phyloP scores from a whole-genome alignment of 2,329 filamentous ascomycete genomes.

The Trichoderma atrobrunneum region DNA sequence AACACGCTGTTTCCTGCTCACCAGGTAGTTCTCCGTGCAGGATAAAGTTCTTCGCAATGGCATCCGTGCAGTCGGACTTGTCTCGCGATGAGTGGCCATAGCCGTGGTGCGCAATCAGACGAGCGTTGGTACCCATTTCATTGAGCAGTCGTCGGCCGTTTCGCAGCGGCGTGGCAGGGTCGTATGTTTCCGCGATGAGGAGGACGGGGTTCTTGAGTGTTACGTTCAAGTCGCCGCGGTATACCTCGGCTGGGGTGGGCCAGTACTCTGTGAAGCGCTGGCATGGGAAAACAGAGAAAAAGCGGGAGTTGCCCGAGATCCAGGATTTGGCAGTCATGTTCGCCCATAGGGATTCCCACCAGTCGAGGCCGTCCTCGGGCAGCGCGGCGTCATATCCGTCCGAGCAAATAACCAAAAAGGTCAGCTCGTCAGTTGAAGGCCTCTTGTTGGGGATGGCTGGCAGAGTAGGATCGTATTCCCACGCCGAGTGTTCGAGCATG shows the following conservation, averaged over 20 bases:
- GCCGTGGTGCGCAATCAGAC: slow-evolving; percentile 48
- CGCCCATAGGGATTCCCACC: slow-evolving; percentile 46
- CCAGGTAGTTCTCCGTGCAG: slow-evolving; percentile 40
- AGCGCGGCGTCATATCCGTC: slow-evolving; percentile 45
- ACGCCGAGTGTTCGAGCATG: slow-evolving; percentile 38
- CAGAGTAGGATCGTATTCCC: slow-evolving; percentile 42
- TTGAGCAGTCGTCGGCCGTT: slow-evolving; percentile 44
- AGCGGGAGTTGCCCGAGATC: slow-evolving; percentile 48
- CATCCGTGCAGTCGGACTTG: slow-evolving; percentile 44
- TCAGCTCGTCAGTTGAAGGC: slow-evolving; percentile 40
- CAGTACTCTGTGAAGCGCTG: slow-evolving; percentile 45
- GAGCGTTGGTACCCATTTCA: slow-evolving; percentile 49
- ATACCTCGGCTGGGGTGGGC: slow-evolving; percentile 46
- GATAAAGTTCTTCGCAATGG: slow-evolving; percentile 40
- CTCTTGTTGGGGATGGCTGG: slow-evolving; percentile 29
- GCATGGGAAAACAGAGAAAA: slow-evolving; percentile 45
- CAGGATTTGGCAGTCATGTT: slow-evolving; percentile 47
- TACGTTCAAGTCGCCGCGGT: slow-evolving; percentile 44
- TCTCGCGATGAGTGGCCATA: slow-evolving; percentile 50
- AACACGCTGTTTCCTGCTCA: slow-evolving; percentile 44
- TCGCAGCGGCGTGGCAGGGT: slow-evolving; percentile 49
- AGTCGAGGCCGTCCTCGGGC: slow-evolving; percentile 39
- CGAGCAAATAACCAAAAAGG: slow-evolving; percentile 43
- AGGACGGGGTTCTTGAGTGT: slow-evolving; percentile 44
- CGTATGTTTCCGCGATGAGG: slow-evolving; percentile 49